Evolutionary conservation across 768 basidiomycete species (phyloP), one percentile per base, ranked within the genome.

Genomic region (Xerocomellus amylosporus): DNA sequence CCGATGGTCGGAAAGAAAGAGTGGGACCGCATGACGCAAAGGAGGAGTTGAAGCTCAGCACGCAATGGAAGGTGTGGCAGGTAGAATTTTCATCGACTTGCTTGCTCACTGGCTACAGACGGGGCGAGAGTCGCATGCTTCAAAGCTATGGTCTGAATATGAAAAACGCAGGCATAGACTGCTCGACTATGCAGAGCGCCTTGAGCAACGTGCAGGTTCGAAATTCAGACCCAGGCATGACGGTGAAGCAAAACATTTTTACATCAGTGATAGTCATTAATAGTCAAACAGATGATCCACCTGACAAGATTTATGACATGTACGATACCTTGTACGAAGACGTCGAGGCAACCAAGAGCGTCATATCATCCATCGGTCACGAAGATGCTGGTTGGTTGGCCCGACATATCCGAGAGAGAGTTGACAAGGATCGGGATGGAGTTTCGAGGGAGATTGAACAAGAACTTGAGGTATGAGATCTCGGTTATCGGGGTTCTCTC

Each of bases 21-120:
- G 75, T 81, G 51, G 83, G 88, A 5, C 88, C 91, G 3, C 72
- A 85, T 67, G 81, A 79, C 53, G 84, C 84, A 61, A 80, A 74
- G 40, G 93, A 93, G 51, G 93, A 97, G 68, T 71, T 67, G 20
- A 71, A 66, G 30, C 71, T 77, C 13, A 76, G 81, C 20, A 84
- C 86, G 30, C 64, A 75, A 46, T 97, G 94, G 94, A 78, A 80
- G 75, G 93, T 91, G 55, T 28, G 72, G 73, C 67, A 4, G 38
- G 50, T 19, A 8, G 26, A 24, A 36, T 53, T 39, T 28, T 13
- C 17, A 19, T 43, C 12, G n/a, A 48, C 38, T 20, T 12, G 28
- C 19, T 34, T 46, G 34, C 50, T 57, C 14, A 68, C 33, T 33
- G 6, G 33, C 38, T 34, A 37, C 56, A 92, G 89, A 76, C 71